phyloP scores from a whole-genome alignment of 768 basidiomycete species.

The Boletus coccyginus region DNA sequence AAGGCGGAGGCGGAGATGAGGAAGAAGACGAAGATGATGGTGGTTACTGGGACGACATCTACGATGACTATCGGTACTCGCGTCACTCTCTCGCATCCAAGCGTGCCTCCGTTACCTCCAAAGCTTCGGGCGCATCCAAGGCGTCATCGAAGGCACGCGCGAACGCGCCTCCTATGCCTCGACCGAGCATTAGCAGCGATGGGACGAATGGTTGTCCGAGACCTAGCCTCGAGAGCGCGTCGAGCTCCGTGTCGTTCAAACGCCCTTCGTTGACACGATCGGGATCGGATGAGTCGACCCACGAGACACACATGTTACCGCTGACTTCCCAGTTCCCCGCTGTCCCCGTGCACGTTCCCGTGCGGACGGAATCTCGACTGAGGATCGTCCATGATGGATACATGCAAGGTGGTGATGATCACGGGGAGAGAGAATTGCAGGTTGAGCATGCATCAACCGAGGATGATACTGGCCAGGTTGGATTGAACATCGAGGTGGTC shows the following conservation, averaged over 20 bases:
- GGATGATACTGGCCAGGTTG: neutral
- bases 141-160: conserved; percentile 23
- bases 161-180: conserved; percentile 28
- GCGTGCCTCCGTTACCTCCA: conserved; percentile 18
- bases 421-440: conserved; percentile 15
- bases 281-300: conserved; percentile 23
- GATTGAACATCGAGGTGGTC: conserved; percentile 14
- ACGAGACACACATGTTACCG: conserved; percentile 17
- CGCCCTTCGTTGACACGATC: conserved; percentile 22
- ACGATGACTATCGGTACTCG: conserved; percentile 78
- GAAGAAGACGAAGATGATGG: conserved; percentile 31
- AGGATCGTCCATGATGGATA: conserved; percentile 28
- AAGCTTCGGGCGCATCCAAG: conserved; percentile 23
- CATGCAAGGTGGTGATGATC: conserved; percentile 17
- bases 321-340: conserved; percentile 31
- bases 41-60: conserved; percentile 72
- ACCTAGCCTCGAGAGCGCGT: conserved; percentile 27
- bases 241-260: conserved; percentile 16
- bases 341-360: conserved; percentile 29
- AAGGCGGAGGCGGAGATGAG: conserved; percentile 8
- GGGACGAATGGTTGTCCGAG: conserved; percentile 14
- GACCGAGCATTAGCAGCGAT: conserved; percentile 24
- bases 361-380: conserved; percentile 31
- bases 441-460: conserved; percentile 23
- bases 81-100: conserved; percentile 49